Base-by-base conservation (phyloP, 768 basidiomycete genomes). In the Ephemerocybe angulata region DNA sequence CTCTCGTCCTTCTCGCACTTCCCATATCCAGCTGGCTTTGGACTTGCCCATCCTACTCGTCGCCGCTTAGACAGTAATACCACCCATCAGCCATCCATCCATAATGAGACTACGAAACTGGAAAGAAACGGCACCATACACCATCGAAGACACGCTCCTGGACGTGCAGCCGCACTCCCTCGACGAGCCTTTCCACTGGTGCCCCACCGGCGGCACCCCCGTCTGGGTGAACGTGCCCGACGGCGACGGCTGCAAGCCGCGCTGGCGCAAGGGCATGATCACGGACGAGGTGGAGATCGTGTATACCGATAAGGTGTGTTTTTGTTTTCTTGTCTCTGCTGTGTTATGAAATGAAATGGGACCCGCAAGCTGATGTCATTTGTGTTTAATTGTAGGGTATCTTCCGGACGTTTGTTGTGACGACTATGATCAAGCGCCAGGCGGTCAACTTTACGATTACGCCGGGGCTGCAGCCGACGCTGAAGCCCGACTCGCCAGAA, bases 401-500 rank as follows among this genome's bases (percentile, higher is more conserved):
- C 5, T 58, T 61, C 27, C 35, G 60, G 29, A 38, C 57, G 25
- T 61, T 55, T 42, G 28, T 46, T 4, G 60, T 61, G 15, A 31
- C 44, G 5, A 52, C 47, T 28, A 51, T 27, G 8, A 42, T 58
- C 15, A 58, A 58, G 31, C 47, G 50, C 12, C 25, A 54, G 41
- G 33, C 38, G 15, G 28, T 52, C 27, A 44, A 31, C n/a, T 27
- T 40, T 19, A 24, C 44, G 19, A 56, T 57, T 24, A 55, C 38
- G 3, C 61, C 61, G 3, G 62, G 62, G 17, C 51, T 63, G 7
- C 55, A 55, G 29, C 54, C 60, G 12, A 57, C 57, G 33, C 47
- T 64, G 53, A 62, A 64, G 49, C 63, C 63, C 27, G 63, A 64
- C 53, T 59, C 63, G 19, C 62, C 61, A 11, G 61, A 64, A 53